phyloP scores from a whole-genome alignment of 2,329 filamentous ascomycete genomes.

The Claviceps cyperi region DNA sequence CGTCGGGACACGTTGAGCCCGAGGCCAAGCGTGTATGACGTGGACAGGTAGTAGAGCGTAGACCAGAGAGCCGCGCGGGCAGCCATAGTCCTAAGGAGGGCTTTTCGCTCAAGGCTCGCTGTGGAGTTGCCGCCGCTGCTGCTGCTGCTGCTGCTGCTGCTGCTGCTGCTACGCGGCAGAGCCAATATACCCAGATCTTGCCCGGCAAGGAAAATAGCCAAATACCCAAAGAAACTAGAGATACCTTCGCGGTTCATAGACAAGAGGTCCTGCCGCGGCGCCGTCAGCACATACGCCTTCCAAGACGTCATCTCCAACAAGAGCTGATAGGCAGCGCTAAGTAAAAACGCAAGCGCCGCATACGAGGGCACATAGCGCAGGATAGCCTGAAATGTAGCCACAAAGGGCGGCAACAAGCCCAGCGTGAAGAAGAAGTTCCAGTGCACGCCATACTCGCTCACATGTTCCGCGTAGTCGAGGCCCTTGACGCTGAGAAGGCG shows the following conservation, averaged over 20 bases:
- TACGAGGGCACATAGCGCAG: slow-evolving; percentile 62
- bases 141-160: slow-evolving; percentile 28
- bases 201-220: slow-evolving; percentile 86
- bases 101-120: slow-evolving; percentile 33
- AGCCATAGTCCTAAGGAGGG: slow-evolving; percentile 48
- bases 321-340: slow-evolving; percentile 59
- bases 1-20: slow-evolving; percentile 70
- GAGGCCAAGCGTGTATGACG: slow-evolving; percentile 54
- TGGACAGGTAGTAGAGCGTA: slow-evolving; percentile 53
- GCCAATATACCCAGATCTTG: slow-evolving; percentile 71
- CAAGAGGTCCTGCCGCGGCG: slow-evolving; percentile 62
- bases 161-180: slow-evolving; percentile 44
- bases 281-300: slow-evolving; percentile 69
- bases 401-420: slow-evolving; percentile 73
- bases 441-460: slow-evolving; percentile 93
- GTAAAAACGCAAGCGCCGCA: slow-evolving; percentile 54
- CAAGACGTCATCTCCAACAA: slow-evolving; percentile 63
- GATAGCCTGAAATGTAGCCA: slow-evolving; percentile 65
- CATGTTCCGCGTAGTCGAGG: slow-evolving; percentile 90
- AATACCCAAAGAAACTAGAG: slow-evolving; percentile 88
- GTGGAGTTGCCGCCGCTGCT: slow-evolving; percentile 31
- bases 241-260: slow-evolving; percentile 89
- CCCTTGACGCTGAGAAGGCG: slow-evolving; percentile 84
- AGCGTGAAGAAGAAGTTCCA: slow-evolving; percentile 99
- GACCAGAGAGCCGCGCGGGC: slow-evolving; percentile 56